Base-by-base conservation (phyloP, 1,284 basidiomycete genomes). In the Laetiporus sulphureus region DNA sequence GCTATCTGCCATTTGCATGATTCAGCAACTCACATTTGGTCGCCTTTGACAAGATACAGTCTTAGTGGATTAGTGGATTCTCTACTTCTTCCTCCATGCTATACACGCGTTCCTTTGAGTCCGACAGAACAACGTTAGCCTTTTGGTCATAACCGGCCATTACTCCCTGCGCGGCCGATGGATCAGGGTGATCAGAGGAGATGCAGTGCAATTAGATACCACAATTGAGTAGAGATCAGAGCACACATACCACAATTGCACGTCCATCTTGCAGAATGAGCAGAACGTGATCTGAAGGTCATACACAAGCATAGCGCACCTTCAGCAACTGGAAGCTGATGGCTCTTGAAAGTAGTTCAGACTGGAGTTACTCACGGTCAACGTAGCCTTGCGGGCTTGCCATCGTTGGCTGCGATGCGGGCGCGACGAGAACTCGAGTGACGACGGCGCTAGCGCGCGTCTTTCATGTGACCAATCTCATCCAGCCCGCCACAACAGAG, bases 11-110 rank as follows among this genome's bases (percentile, higher is more conserved):
- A n/a, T n/a, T n/a, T n/a, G n/a, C n/a, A n/a, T n/a, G n/a, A n/a
- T n/a, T n/a, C n/a, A n/a, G 44, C 7, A 13, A 72, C 80, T 58
- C 49, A 97, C 95, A 96, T 93, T 73, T 95, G 94, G 60, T 99
- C 95, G 2, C 95, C 95, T 58, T 97, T 91, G 56, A 99, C 88
- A 52, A 99, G 81, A 64, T 99, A 99, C 36, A 99, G 70, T 1
- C 95, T 96, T n/a, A 99, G 70, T 0, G 91, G 87, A 10, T 95
- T 83, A n/a, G n/a, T n/a, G n/a, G n/a, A 70, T 97, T 92, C 65
- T 98, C 91, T 23, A 97, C 92, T 18, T 88, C 88, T 57, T 89
- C 87, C 13, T 99, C 94, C 42, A 76, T 65, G 56, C 86, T 89
- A 63, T 89, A 96, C 25, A 95, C 83, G 52, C 93, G 79, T 62